A percentile compares a stretch with the other conserved stretches of the same genome.
phyloP scores from a whole-genome alignment of 805 yeast genomes.

The Metschnikowia reukaufii region DNA sequence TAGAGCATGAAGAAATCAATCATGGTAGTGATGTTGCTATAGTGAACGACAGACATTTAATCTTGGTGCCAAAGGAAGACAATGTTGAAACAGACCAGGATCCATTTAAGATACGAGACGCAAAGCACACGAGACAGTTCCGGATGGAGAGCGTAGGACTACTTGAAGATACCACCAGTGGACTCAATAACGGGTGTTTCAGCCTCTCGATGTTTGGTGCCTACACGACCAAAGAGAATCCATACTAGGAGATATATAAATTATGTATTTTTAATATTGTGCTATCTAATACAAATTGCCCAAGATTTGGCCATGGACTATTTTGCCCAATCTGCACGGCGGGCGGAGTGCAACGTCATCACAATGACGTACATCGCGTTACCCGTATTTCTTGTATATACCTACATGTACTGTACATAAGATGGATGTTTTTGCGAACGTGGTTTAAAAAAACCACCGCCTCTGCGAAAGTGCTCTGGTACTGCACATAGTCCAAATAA shows the following conservation, averaged over 20 bases:
- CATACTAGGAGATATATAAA: slow-evolving; percentile 14
- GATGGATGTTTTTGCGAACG: too few relatives aligned
- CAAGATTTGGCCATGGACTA: too few relatives aligned
- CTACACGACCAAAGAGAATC: slow-evolving; percentile 42
- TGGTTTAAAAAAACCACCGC: neutral
- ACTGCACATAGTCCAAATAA: slow-evolving; percentile 9
- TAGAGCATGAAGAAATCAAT: slow-evolving; percentile 34
- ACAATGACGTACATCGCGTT: too few relatives aligned
- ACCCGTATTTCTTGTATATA: too few relatives aligned
- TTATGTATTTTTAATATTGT: neutral
- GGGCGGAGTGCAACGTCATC: too few relatives aligned
- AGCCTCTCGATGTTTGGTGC: slow-evolving; percentile 43
- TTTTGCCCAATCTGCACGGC: too few relatives aligned
- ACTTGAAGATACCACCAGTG: slow-evolving; percentile 37
- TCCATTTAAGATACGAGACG: slow-evolving; percentile 15
- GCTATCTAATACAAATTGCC: too few relatives aligned
- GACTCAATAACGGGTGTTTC: slow-evolving; percentile 43
- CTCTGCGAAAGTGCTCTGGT: slow-evolving; percentile 2
- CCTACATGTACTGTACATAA: too few relatives aligned
- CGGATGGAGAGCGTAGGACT: slow-evolving; percentile 37
- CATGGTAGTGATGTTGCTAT: slow-evolving; percentile 33
- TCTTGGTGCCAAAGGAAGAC: slow-evolving; percentile 15
- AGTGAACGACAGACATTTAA: slow-evolving; percentile 30
- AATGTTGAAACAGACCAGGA: slow-evolving; percentile 12
- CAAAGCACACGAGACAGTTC: slow-evolving; percentile 20